These are phyloP conservation scores for Eleusine coracana DNA, from an alignment of 176 grass and related monocot species.

Conservation along the genomic window DNA sequence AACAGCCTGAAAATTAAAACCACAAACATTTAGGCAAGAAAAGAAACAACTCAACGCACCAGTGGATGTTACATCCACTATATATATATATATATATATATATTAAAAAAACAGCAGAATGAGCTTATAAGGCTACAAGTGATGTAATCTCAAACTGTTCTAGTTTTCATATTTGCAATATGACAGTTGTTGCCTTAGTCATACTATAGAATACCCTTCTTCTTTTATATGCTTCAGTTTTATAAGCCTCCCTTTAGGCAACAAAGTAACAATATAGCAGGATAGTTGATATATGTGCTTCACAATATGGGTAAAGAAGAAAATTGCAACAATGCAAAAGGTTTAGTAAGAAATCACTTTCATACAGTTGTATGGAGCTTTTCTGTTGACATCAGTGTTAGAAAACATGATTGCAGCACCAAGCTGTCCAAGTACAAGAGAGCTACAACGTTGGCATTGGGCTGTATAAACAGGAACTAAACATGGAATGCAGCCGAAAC, in stretches of 20 bases:
- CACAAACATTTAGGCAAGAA: constrained; percentile 2
- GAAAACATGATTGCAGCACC: constrained; percentile 1
- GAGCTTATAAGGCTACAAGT: constrained; percentile 18
- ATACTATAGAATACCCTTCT: not conserved
- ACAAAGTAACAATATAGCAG: constrained; percentile 8
- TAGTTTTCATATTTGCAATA: constrained; percentile 1
- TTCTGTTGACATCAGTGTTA: constrained; percentile 11
- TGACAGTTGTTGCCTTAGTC: constrained; percentile 16
- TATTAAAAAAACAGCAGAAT: not conserved
- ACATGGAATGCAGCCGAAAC: not conserved
- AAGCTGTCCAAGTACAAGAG: not conserved
- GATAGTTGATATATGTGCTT: not conserved
- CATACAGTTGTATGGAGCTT: not conserved
- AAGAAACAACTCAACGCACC: not conserved
- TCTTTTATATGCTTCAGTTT: not conserved
- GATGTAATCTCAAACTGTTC: not conserved
- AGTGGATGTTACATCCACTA: constrained; percentile 13
- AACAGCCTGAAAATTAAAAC: constrained; percentile 74
- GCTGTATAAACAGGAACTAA: not conserved
- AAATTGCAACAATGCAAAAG: not conserved
- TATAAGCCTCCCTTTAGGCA: constrained; percentile 4
- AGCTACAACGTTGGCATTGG: not conserved
- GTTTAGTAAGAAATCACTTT: not conserved
- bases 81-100: too few relatives aligned
- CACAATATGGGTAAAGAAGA: not conserved